phyloP scores from a whole-genome alignment of 1,139 yeast genomes.

The Lodderomyces oxycetoniae region DNA sequence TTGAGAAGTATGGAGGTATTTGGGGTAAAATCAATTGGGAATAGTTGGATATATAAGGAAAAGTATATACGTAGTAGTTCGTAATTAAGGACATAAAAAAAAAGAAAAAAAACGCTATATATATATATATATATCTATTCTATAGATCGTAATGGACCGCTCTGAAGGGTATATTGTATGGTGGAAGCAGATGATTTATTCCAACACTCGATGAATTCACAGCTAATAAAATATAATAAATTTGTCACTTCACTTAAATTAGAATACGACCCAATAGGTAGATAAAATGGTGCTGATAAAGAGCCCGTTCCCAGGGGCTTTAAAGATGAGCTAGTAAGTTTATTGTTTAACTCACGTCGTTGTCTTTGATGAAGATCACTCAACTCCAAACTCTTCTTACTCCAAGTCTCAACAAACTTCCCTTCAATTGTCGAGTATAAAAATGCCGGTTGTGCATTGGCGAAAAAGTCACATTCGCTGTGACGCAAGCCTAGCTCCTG shows the following conservation, averaged over 20 bases:
- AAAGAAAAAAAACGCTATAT: too few relatives aligned
- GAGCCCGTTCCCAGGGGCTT: too few relatives aligned
- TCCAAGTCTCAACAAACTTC: constrained; percentile 35
- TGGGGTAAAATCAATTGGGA: constrained; percentile 64
- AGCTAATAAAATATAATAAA: constrained; percentile 23
- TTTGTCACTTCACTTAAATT: constrained; percentile 26
- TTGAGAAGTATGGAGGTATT: constrained; percentile 60
- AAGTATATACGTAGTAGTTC: too few relatives aligned
- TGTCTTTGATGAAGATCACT: constrained; percentile 12
- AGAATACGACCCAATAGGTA: constrained; percentile 38
- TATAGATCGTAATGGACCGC: too few relatives aligned
- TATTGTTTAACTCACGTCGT: constrained; percentile 8
- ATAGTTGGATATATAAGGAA: constrained; percentile 74
- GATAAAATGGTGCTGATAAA: too few relatives aligned
- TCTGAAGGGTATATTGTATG: too few relatives aligned
- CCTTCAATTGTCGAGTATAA: constrained; percentile 25
- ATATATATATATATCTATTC: too few relatives aligned
- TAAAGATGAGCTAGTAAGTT: too few relatives aligned
- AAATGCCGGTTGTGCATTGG: constrained; percentile 25
- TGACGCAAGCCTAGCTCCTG: neutral
- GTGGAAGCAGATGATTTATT: too few relatives aligned
- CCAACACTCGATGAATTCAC: neutral
- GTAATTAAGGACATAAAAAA: too few relatives aligned
- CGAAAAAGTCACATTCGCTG: constrained; percentile 19
- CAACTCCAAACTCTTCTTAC: constrained; percentile 18